Evolutionary conservation across 2,329 filamentous ascomycete genomes (phyloP), one percentile per base, ranked within the genome.

Genomic region (Colletotrichum eleusines): DNA sequence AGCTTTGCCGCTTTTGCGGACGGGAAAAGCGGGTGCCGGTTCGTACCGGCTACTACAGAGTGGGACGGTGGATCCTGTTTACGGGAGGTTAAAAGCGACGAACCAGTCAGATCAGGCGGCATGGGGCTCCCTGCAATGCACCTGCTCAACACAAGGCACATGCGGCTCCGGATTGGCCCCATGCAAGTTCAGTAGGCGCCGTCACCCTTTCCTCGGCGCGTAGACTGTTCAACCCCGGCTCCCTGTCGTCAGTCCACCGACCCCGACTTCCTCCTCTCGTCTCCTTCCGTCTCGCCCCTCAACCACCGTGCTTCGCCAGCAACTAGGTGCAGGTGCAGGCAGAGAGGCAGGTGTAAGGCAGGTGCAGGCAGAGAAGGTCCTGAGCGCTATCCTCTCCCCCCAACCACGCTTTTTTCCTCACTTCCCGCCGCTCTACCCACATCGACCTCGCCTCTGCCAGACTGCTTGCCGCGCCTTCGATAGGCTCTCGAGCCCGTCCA

Each of bases 161-260:
- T 73, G 71, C 72, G 72, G 71, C 71, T 73, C 71, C 55, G 59
- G 53, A 73, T 73, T 73, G 72, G 72, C 71, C 64, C 71, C 60
- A 73, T 73, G 72, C 72, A 73, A 71, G 72, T 68, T 70, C 71
- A 61, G 53, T 73, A 73, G 71, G 72, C 72, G 72, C 72, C 72
- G 67, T 73, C 72, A 73, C 72, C 54, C 71, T 72, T 63, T 73
- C 59, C 72, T 73, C 71, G 72, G 72, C 72, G 72, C 72, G 72
- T 73, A 73, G 63, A 67, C 18, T 62, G 59, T 72, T 69, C 70
- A 59, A 73, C 69, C 72, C 70, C 60, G 48, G 69, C 55, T 38
- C 65, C 63, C 42, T 72, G 61, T 58, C 51, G 35, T 55, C 54
- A 67, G 44, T 28, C 38, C 42, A 42, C 46, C 16, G 35, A 14